Conservation (phyloP, 225 moss, liverwort and hornwort species). For the Pseudisothecium myosuroides region DNA sequence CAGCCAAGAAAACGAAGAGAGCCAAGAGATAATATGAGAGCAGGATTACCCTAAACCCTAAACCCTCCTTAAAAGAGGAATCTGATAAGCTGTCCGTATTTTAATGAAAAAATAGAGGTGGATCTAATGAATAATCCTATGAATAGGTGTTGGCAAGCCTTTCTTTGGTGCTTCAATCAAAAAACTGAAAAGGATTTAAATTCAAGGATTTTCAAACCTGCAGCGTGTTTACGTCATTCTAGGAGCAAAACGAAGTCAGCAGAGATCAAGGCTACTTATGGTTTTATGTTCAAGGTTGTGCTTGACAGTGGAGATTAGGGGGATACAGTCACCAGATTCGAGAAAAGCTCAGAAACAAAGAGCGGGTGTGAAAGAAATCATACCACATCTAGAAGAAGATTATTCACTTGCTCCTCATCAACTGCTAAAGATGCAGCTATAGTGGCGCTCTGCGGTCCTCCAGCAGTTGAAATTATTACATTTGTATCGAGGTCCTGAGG, state of each 20-base stretch:
- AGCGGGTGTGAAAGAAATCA: neutral
- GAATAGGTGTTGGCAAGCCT: neutral
- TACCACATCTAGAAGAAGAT: constrained; percentile 90
- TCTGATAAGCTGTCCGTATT: neutral
- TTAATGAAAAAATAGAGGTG: neutral
- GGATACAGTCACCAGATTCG: neutral
- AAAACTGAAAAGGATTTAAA: neutral
- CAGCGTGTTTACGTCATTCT: neutral
- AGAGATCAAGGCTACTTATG: neutral
- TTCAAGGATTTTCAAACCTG: neutral
- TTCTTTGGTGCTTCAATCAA: neutral
- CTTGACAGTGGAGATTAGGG: neutral
- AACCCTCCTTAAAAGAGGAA: neutral
- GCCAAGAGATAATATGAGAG: neutral
- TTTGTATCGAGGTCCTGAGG: constrained; percentile 70
- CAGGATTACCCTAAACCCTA: too few relatives aligned
- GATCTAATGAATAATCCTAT: neutral
- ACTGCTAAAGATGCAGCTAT: constrained; percentile 61
- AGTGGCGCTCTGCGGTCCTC: constrained; percentile 47
- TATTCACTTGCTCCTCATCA: constrained; percentile 88
- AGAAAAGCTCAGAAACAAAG: neutral
- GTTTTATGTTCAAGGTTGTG: neutral
- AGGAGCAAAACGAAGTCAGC: too few relatives aligned
- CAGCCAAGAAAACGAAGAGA: neutral
- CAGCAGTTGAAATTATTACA: constrained; percentile 54